Evolutionary conservation across 2,329 filamentous ascomycete species (phyloP).

Genomic region (Metarhizium album): DNA sequence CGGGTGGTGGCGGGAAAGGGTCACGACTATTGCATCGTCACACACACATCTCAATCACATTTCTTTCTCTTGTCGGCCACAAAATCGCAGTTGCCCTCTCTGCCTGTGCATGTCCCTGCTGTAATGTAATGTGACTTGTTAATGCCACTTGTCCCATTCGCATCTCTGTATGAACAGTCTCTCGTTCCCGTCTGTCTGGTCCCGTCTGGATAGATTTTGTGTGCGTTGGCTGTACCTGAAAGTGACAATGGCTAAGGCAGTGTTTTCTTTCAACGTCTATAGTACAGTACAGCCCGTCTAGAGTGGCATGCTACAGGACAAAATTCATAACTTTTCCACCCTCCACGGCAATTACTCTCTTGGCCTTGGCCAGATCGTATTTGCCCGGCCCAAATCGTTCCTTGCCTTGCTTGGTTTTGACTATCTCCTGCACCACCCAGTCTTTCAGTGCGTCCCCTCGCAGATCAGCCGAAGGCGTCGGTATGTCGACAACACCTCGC

Average conservation of each 20-base stretch:
- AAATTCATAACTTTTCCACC: conserved; percentile 65
- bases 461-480: conserved; percentile 33
- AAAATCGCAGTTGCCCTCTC: no score
- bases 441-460: conserved; percentile 35
- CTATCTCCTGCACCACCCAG: conserved; percentile 52
- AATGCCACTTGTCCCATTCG: no score
- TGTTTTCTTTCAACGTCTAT: conserved; percentile 1
- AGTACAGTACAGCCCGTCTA: conserved; percentile 4
- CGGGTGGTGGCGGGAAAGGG: background rate
- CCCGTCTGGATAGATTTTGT: no score
- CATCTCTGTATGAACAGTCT: no score
- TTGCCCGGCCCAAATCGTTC: conserved; percentile 39
- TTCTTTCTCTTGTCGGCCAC: no score
- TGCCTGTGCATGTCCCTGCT: background rate
- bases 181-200: no score
- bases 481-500: conserved; percentile 56
- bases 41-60: background rate
- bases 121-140: no score
- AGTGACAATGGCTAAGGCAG: background rate
- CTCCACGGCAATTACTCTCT: conserved; percentile 54
- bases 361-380: conserved; percentile 39
- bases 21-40: background rate
- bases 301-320: conserved; percentile 35
- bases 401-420: conserved; percentile 49
- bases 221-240: background rate